Conservation (phyloP, 257 asterid species). For the Cinchona pubescens region DNA sequence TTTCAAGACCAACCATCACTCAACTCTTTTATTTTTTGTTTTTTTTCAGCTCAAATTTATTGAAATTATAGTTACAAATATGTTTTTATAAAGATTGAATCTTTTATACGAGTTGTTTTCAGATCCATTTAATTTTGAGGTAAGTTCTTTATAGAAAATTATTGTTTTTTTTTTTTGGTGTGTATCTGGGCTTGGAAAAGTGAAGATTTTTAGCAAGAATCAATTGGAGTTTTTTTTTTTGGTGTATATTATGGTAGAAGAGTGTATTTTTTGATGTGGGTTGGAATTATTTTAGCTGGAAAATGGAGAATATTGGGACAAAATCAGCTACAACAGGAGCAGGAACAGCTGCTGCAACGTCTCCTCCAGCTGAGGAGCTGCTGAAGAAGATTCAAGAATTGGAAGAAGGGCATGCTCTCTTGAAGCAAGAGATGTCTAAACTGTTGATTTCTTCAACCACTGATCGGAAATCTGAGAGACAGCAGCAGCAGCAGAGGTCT, state of each 20-base stretch:
- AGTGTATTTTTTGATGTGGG: conserved; percentile 11
- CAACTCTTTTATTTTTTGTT: too few relatives aligned
- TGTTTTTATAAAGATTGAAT: background rate
- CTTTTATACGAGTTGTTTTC: background rate
- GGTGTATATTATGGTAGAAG: conserved; percentile 1
- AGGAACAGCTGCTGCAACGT: conserved; percentile 19
- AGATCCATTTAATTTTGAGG: conserved; percentile 13
- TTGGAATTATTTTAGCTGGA: conserved; percentile 8
- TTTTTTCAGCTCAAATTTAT: conserved; percentile 14
- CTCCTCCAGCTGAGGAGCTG: conserved; percentile 72
- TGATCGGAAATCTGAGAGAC: conserved; percentile 19
- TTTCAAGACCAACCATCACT: conserved; percentile 16
- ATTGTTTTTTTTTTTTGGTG: background rate
- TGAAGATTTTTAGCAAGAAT: background rate
- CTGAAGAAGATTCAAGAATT: conserved; percentile 82
- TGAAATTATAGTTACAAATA: conserved; percentile 8
- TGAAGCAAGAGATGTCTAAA: conserved; percentile 76
- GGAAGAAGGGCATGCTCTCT: conserved; percentile 73
- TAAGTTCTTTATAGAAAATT: background rate
- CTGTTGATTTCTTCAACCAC: conserved; percentile 48
- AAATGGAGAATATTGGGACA: conserved; percentile 40
- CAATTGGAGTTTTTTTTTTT: background rate
- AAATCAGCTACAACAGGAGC: conserved; percentile 29
- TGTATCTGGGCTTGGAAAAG: background rate
- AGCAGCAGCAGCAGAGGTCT: conserved; percentile 56